These are phyloP conservation scores for Bryopsis sp. DNA, from an alignment of 139 green algal species.

Conservation along the genomic window DNA sequence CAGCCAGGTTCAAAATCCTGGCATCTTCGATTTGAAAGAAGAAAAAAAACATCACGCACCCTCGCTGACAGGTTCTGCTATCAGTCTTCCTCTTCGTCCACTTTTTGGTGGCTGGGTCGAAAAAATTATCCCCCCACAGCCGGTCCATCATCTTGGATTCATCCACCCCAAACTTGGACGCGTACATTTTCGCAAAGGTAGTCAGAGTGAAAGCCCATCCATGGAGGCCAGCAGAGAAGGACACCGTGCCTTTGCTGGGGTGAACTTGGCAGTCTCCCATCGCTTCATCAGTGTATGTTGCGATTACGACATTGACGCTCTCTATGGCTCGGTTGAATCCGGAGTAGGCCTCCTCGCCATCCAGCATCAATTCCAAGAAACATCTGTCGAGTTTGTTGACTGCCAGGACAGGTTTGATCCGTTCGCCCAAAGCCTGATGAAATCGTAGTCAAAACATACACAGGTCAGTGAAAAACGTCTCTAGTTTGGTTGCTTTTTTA, in stretches of 20 bases:
- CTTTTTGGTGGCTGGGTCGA: constrained; percentile 85
- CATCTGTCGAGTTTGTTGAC: constrained; percentile 94
- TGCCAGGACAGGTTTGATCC: constrained; percentile 85
- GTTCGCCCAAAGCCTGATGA: constrained; percentile 71
- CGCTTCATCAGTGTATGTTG: constrained; percentile 77
- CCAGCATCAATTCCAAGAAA: constrained; percentile 86
- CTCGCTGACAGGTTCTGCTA: constrained; percentile 46
- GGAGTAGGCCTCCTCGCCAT: constrained; percentile 81
- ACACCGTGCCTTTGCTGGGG: constrained; percentile 67
- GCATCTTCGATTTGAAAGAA: no score
- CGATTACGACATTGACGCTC: constrained; percentile 92
- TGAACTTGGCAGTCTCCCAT: constrained; percentile 54
- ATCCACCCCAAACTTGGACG: constrained; percentile 56
- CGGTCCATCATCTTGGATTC: constrained; percentile 28
- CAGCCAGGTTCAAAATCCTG: no score
- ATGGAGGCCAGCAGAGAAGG: constrained; percentile 87
- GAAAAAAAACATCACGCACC: no score
- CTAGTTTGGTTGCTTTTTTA: no score
- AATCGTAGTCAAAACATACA: not conserved
- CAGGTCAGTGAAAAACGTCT: no score
- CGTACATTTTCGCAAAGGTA: constrained; percentile 83
- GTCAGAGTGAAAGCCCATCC: constrained; percentile 92
- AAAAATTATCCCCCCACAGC: constrained; percentile 94
- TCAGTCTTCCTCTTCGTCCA: constrained; percentile 78
- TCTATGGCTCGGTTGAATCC: constrained; percentile 81